Base-by-base conservation (phyloP, 2,329 filamentous ascomycete species). In the Chrysoporthe deuterocubensis region DNA sequence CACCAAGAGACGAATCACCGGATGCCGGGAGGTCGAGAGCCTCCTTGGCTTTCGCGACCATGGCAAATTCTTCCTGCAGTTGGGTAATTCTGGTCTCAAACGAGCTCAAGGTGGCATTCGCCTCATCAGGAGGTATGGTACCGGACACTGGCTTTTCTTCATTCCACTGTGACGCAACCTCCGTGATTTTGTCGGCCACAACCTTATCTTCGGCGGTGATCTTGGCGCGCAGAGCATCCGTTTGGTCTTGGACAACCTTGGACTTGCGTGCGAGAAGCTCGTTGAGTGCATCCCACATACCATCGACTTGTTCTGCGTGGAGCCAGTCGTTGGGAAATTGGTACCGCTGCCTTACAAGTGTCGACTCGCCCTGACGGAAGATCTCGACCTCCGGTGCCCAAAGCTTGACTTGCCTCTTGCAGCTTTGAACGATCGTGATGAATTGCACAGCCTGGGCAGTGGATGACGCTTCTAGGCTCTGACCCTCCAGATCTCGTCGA, bases 391-490 rank as follows among this genome's bases (percentile, higher is more conserved):
- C 96, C 0, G 95, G 95, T 7, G 93, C 94, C 96, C 96, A 99
- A 4, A 91, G 83, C 79, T 94, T 95, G 63, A 96, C 94, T 77
- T 96, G 96, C 62, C 94, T 90, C 82, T 96, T 97, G 82, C 94
- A 97, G 75, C 93, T 93, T 80, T 99, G 96, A 5, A 99, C 96
- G 65, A 95, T 94, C 0, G 96, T 99, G 76, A 99, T 99, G 80
- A 99, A 99, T 48, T 96, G 93, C 4, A 99, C 96, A 34, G 96
- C 96, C 77, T 98, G 94, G 0, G 95, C 95, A 4, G 96, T 99
- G 1, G 96, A 98, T 4, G 93, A 95, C 26, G 94, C 93, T 77
- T 98, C 95, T 56, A 98, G 87, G 37, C 93, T 95, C 76, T 97
- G 94, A 46, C 91, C 88, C 80, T 99, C 96, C 14, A 99, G 86